phyloP scores from a whole-genome alignment of 2,329 filamentous ascomycete species.

The Hypoxylon sp. region DNA sequence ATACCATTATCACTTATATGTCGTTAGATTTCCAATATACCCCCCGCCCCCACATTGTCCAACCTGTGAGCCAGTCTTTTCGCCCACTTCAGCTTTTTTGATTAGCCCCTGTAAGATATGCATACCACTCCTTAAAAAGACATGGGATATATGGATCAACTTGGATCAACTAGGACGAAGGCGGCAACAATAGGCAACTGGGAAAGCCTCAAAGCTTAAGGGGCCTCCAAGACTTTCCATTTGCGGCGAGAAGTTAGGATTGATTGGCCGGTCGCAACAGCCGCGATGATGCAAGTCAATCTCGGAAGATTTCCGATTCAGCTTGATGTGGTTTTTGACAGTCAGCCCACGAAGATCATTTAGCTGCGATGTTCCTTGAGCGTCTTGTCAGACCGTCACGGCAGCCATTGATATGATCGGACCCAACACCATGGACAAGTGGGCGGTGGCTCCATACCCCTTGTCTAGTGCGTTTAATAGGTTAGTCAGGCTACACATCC shows the following conservation, averaged over 20 bases:
- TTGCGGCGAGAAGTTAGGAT: constrained; percentile 45
- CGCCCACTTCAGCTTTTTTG: constrained; percentile 12
- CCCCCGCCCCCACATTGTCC: constrained; percentile 27
- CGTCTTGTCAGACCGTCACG: constrained; percentile 30
- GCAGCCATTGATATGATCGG: constrained; percentile 40
- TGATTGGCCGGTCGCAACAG: constrained; percentile 49
- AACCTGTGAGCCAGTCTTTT: constrained; percentile 4
- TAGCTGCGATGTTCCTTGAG: constrained; percentile 37
- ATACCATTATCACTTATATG: constrained; percentile 1
- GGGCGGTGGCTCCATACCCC: constrained; percentile 30
- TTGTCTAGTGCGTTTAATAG: constrained; percentile 28
- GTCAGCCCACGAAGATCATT: constrained; percentile 35
- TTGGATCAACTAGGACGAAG: constrained; percentile 3
- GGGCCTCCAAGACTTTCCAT: constrained; percentile 45
- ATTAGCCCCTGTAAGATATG: constrained; percentile 10
- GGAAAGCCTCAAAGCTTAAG: constrained; percentile 12
- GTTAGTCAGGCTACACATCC: constrained; percentile 12
- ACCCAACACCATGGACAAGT: constrained; percentile 44
- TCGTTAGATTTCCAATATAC: constrained; percentile 15
- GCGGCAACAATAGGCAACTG: constrained; percentile 14
- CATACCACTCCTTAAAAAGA: constrained; percentile 26
- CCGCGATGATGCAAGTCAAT: constrained; percentile 44
- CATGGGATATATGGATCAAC: constrained; percentile 21
- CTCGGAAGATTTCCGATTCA: constrained; percentile 46
- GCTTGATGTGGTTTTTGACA: constrained; percentile 27